Base-by-base conservation (phyloP, 2,329 filamentous ascomycete genomes). In the Stachybotrys chlorohalonatus region DNA sequence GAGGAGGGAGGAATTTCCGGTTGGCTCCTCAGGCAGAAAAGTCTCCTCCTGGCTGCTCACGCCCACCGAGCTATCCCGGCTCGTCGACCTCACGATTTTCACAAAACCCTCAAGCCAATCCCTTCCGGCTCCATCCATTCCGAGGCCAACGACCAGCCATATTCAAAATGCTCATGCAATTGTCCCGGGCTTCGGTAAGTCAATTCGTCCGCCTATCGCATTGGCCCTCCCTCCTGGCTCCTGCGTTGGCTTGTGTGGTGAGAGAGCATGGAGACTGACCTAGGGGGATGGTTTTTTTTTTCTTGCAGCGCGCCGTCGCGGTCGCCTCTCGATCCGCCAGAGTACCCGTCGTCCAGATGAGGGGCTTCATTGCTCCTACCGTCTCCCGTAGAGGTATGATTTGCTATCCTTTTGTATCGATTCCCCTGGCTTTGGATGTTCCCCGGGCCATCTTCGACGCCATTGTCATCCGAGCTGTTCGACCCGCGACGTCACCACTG, bases 331-430 rank as follows among this genome's bases (percentile, higher is more conserved):
- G 68, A 70, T 71, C 68, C 71, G 73, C 66, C 55, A 65, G 64
- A 62, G 60, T 58, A 58, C 66, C 66, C 66, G 63, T 74, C 63
- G 70, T 73, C 68, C 76, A 78, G 69, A 70, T 73, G 67, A 77
- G 81, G 68, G 74, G 74, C 66, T 83, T 83, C 69, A 81, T 83
- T 65, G 79, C 77, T 65, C 81, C 81, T 59, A 83, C 81, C 53
- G 75, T 82, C 63, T 80, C 80, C 60, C 77, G 81, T 70, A 77
- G 80, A 79, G 81, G 81, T 84, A 79, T 72, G 81, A 51, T 47
- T 24, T 11, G 5, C 24, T 17, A 5, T 30, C 31, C 31, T 8
- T 32, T 31, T 31, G 36, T 2, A 3, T 42, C 36, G 36, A 42
- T 42, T 52, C 45, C 52, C 24, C 51, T 52, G 55, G 9, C 47